A percentile compares a stretch with the other conserved stretches of the same genome.
phyloP scores from a whole-genome alignment of 768 basidiomycete genomes.

The Phanerochaete sordida region DNA sequence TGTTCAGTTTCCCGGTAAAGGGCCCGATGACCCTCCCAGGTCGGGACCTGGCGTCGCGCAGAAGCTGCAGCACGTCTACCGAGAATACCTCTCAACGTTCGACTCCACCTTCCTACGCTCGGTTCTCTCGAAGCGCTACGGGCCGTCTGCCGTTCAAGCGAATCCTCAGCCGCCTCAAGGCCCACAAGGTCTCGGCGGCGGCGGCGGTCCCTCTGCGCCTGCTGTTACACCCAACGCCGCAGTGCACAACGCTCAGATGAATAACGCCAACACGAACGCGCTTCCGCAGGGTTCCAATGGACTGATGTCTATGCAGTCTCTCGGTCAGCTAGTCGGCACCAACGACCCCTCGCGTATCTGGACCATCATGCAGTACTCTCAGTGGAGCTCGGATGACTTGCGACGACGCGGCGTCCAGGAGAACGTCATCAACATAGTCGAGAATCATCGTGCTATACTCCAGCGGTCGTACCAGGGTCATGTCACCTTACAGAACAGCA shows the following conservation, averaged over 20 bases:
- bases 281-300: background rate
- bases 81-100: conserved; percentile 51
- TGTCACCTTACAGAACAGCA: conserved; percentile 1
- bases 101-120: conserved; percentile 37
- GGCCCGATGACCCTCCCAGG: conserved; percentile 47
- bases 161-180: background rate
- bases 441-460: conserved; percentile 42
- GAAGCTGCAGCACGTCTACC: conserved; percentile 58
- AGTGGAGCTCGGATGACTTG: conserved; percentile 46
- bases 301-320: too few relatives aligned
- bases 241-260: background rate
- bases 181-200: background rate
- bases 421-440: conserved; percentile 52
- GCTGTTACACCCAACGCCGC: background rate
- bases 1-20: conserved; percentile 54
- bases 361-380: conserved; percentile 44
- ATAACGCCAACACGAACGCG: background rate
- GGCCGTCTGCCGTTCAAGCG: background rate
- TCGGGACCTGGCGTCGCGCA: conserved; percentile 60
- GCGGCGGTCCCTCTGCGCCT: background rate
- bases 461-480: conserved; percentile 17
- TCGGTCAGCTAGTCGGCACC: conserved; percentile 2
- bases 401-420: conserved; percentile 47
- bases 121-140: background rate
- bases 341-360: conserved; percentile 36